Conservation (phyloP, 805 yeast species). For the Pichia sporocuriosa region DNA sequence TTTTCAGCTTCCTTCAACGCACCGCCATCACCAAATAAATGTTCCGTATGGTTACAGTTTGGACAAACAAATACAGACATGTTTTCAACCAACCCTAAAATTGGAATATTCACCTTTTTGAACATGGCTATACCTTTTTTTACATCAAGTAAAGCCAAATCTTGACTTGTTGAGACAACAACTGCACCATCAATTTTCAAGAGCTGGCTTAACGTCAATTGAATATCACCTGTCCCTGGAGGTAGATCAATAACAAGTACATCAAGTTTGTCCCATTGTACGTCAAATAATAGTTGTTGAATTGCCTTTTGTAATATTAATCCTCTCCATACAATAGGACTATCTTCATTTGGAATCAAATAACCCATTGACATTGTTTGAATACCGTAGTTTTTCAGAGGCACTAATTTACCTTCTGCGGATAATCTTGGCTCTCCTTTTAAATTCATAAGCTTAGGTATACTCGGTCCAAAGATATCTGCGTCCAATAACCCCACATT, state of each 20-base stretch:
- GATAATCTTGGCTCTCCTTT: conserved; percentile 61
- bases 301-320: conserved; percentile 81
- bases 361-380: conserved; percentile 90
- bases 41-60: conserved; percentile 65
- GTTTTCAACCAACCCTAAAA: conserved; percentile 72
- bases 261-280: conserved; percentile 65
- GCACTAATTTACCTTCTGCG: conserved; percentile 48
- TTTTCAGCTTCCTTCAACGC: conserved; percentile 42
- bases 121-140: conserved; percentile 77
- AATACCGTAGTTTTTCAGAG: conserved; percentile 66
- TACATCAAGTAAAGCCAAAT: conserved; percentile 74
- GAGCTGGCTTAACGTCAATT: conserved; percentile 74
- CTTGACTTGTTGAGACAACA: conserved; percentile 82
- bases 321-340: conserved; percentile 81
- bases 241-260: conserved; percentile 77
- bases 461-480: conserved; percentile 79
- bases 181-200: conserved; percentile 72
- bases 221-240: conserved; percentile 89
- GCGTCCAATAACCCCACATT: conserved; percentile 69
- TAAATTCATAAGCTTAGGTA: conserved; percentile 66
- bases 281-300: conserved; percentile 78
- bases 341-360: conserved; percentile 54
- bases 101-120: conserved; percentile 59
- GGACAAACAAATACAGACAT: conserved; percentile 78
- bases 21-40: conserved; percentile 67